Conservation (phyloP, 2,329 filamentous ascomycete species). For the Neobulgaria alba region DNA sequence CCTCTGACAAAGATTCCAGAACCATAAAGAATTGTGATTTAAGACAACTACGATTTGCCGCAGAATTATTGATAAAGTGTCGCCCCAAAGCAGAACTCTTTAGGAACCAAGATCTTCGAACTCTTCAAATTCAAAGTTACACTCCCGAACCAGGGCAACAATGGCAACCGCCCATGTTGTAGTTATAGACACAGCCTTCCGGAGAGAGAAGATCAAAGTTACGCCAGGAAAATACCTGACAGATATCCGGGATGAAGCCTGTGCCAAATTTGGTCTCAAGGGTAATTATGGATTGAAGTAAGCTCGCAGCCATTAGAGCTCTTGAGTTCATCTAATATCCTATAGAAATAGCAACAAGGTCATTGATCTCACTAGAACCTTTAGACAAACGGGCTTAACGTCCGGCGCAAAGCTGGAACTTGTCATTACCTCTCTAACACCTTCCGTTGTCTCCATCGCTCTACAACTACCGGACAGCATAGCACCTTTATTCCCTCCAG, state of each 20-base stretch:
- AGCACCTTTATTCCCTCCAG: slow-evolving; percentile 53
- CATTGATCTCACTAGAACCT: slow-evolving; percentile 76
- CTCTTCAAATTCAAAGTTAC: neutral
- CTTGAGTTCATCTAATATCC: slow-evolving; percentile 13
- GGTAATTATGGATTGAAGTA: slow-evolving; percentile 78
- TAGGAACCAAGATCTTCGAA: neutral
- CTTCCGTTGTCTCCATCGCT: slow-evolving; percentile 80
- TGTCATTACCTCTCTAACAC: slow-evolving; percentile 75
- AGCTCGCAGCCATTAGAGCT: slow-evolving; percentile 13
- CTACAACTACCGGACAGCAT: slow-evolving; percentile 65
- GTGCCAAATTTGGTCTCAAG: slow-evolving; percentile 56
- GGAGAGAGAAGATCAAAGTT: slow-evolving; percentile 74
- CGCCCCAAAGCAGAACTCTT: too few relatives aligned
- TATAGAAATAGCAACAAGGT: slow-evolving; percentile 71
- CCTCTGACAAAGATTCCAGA: slow-evolving; percentile 22
- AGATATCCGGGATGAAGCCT: slow-evolving; percentile 82
- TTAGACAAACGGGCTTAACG: slow-evolving; percentile 72
- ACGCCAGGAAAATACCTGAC: slow-evolving; percentile 71
- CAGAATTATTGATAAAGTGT: too few relatives aligned
- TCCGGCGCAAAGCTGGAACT: slow-evolving; percentile 90
- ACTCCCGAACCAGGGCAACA: neutral
- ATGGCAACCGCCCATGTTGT: slow-evolving; percentile 83
- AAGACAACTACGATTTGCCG: neutral
- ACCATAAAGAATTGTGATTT: slow-evolving; percentile 20
- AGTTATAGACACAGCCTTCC: slow-evolving; percentile 73